These are phyloP conservation scores for Epithemia pelagica DNA, from an alignment of 108 stramenopile species.

Conservation along the genomic window DNA sequence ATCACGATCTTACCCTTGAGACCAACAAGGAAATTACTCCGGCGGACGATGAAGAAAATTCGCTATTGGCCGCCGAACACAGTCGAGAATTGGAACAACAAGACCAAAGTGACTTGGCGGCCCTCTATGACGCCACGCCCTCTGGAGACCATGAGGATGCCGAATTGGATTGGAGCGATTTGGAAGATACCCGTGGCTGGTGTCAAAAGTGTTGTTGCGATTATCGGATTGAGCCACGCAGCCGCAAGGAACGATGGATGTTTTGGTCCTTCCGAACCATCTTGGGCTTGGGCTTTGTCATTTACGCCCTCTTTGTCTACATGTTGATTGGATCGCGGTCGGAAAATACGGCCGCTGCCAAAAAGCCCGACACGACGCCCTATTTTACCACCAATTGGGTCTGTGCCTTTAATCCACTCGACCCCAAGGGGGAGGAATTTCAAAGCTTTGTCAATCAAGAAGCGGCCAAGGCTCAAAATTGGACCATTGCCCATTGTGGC, in stretches of 20 bases:
- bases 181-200: slow-evolving; percentile 1
- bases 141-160: not conserved
- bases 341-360: slow-evolving; percentile 20
- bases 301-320: slow-evolving; percentile 10
- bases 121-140: not conserved
- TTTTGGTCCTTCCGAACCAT: slow-evolving; percentile 13
- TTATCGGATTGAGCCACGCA: slow-evolving; percentile 2
- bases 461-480: slow-evolving; percentile 7
- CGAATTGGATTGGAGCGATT: not conserved
- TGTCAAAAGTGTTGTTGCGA: slow-evolving; percentile 7
- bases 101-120: not conserved
- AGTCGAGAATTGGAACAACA: not conserved
- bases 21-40: too few species aligned
- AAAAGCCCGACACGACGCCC: slow-evolving; percentile 16
- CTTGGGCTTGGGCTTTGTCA: slow-evolving; percentile 3
- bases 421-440: slow-evolving; percentile 5
- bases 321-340: slow-evolving; percentile 15
- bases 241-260: slow-evolving; percentile 1
- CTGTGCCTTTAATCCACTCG: slow-evolving; percentile 23
- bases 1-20: too few species aligned
- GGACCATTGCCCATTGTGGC: slow-evolving; percentile 33
- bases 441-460: slow-evolving; percentile 12
- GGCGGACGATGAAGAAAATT: not conserved
- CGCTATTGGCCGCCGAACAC: not conserved
- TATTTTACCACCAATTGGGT: slow-evolving; percentile 17